Conservation (phyloP, 208 protist species). For the Wallacemonas rigidus region DNA sequence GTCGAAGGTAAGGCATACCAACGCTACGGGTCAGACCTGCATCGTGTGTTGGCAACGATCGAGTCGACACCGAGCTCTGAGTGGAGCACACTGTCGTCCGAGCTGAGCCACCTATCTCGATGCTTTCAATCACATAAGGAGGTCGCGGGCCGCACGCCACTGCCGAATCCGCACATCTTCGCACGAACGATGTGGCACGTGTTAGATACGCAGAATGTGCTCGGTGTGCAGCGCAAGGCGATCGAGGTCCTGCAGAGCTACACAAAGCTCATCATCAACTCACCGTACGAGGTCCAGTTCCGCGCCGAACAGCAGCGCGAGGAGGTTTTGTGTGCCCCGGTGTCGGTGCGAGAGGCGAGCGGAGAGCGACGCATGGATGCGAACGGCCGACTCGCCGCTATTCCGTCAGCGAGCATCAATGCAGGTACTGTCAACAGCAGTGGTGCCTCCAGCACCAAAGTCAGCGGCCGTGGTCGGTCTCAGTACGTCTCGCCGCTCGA, state of each 20-base stretch:
- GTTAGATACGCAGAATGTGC: constrained; percentile 47
- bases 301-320: constrained; percentile 13
- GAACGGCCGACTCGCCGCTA: neutral
- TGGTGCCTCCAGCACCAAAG: neutral
- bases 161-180: constrained; percentile 44
- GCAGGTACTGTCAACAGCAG: neutral
- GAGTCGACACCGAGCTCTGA: constrained; percentile 16
- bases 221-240: constrained; percentile 76
- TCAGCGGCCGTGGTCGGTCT: constrained; percentile 12
- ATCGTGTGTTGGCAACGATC: constrained; percentile 6
- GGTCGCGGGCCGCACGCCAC: constrained; percentile 27
- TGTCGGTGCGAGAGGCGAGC: neutral
- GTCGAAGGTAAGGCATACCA: constrained; percentile 10
- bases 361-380: neutral
- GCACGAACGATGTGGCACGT: constrained; percentile 41
- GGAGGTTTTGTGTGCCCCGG: neutral
- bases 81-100: constrained; percentile 12
- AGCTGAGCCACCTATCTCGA: constrained; percentile 16
- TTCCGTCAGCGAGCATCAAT: too few relatives aligned
- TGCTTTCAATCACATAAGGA: constrained; percentile 33
- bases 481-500: constrained; percentile 17
- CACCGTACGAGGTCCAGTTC: constrained; percentile 15
- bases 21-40: constrained; percentile 13
- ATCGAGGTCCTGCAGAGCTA: constrained; percentile 53
- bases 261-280: constrained; percentile 15